Evolutionary conservation across 495 filamentous ascomycete species (phyloP).

Genomic region (Neurospora hispaniola): DNA sequence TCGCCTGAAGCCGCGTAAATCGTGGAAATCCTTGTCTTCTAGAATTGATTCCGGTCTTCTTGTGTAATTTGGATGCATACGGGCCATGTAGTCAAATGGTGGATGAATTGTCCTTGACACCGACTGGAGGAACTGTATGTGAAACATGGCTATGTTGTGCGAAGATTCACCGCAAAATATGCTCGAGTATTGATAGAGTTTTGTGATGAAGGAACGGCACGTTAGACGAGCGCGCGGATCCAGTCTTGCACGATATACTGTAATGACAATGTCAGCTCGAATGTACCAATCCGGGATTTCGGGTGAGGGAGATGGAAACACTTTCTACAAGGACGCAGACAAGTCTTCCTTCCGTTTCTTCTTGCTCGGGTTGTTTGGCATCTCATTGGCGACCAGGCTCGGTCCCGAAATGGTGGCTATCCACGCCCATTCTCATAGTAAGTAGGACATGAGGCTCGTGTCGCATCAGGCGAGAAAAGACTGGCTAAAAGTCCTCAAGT

Average conservation of each 20-base stretch:
- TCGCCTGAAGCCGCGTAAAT: not conserved
- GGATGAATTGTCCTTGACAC: not conserved
- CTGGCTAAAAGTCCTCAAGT: not conserved
- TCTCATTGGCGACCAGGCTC: not conserved
- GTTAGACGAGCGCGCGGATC: not conserved
- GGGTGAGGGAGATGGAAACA: not conserved
- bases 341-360: not conserved
- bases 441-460: not conserved
- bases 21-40: not conserved
- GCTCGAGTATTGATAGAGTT: not conserved
- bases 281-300: not conserved
- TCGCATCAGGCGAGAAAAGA: not conserved
- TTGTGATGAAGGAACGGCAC: not conserved
- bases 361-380: not conserved
- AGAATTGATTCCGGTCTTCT: not conserved
- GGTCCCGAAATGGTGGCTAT: not conserved
- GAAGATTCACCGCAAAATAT: not conserved
- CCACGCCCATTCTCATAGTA: not conserved
- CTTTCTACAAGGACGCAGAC: not conserved
- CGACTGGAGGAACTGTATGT: not conserved
- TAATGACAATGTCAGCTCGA: not conserved
- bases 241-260: not conserved
- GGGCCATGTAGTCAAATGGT: not conserved
- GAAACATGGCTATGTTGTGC: not conserved
- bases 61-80: not conserved